Evolutionary conservation across 306 rosid genomes (phyloP).

Genomic region (Albizia julibrissin): DNA sequence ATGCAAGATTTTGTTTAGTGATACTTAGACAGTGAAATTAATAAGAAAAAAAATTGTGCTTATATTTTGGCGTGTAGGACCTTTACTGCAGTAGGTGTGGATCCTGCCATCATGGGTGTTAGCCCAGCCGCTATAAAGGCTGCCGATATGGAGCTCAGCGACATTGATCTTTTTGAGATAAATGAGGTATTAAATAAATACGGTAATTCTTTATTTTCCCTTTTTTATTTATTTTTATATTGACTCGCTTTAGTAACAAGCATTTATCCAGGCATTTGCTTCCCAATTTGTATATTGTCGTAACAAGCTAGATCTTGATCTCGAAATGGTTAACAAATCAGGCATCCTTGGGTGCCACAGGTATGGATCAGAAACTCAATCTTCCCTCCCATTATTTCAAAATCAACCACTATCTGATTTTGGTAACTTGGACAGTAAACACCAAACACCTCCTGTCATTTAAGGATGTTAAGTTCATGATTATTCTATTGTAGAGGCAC

Average conservation of each 20-base stretch:
- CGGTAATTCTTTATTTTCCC: not conserved
- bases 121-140: slow-evolving; percentile 97
- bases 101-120: slow-evolving; percentile 94
- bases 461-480: not conserved
- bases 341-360: slow-evolving; percentile 96
- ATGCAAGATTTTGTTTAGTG: not conserved
- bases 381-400: not conserved
- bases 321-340: slow-evolving; percentile 77
- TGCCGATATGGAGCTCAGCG: slow-evolving; percentile 87
- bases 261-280: slow-evolving; percentile 86
- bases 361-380: slow-evolving; percentile 35
- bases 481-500: slow-evolving; percentile 55
- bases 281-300: slow-evolving; percentile 93
- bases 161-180: slow-evolving; percentile 90
- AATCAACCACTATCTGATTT: no score
- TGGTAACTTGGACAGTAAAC: not conserved
- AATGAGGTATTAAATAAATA: slow-evolving; percentile 71
- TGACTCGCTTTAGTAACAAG: no score
- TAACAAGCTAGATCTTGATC: slow-evolving; percentile 83
- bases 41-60: not conserved
- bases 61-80: slow-evolving; percentile 53
- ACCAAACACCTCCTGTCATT: not conserved
- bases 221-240: not conserved
- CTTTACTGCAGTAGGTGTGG: slow-evolving; percentile 88
- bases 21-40: not conserved